These are phyloP conservation scores for Fraxinus nigra DNA, from an alignment of 305 asterid genomes.

Conservation along the genomic window DNA sequence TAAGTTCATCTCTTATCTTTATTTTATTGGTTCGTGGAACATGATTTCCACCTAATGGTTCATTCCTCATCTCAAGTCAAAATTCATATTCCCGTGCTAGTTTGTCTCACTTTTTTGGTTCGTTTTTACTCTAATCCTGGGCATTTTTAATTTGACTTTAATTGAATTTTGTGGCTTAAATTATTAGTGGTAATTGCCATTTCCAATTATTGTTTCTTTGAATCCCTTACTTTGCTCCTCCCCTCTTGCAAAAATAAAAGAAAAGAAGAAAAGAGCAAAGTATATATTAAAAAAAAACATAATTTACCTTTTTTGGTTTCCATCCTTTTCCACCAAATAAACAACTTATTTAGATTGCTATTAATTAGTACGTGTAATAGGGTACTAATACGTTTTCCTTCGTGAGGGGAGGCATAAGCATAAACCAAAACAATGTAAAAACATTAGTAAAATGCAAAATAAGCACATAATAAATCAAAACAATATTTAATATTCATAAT, in stretches of 20 bases:
- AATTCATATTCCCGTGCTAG: neutral
- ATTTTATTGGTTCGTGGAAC: neutral
- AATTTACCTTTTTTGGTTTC: neutral
- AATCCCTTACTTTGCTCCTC: neutral
- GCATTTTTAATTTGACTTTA: neutral
- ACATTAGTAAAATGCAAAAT: neutral
- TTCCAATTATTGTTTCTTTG: neutral
- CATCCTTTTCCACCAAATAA: neutral
- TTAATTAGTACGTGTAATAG: neutral
- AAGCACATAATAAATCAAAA: neutral
- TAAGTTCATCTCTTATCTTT: neutral
- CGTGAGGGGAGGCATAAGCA: neutral
- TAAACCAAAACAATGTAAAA: neutral
- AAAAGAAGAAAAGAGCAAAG: neutral
- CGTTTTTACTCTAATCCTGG: neutral
- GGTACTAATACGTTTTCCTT: neutral
- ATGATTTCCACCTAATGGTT: neutral
- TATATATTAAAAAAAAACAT: neutral
- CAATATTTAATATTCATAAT: neutral
- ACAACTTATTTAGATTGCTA: neutral
- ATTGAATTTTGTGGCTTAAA: neutral
- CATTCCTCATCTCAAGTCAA: neutral
- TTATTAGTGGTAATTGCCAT: neutral
- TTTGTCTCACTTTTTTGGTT: neutral
- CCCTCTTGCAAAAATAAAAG: neutral